Percentiles rank a stretch among this genome's conserved stretches.
Evolutionary conservation across 345 rosid species (phyloP).

Genomic region (Erysimum cheiranthoides): DNA sequence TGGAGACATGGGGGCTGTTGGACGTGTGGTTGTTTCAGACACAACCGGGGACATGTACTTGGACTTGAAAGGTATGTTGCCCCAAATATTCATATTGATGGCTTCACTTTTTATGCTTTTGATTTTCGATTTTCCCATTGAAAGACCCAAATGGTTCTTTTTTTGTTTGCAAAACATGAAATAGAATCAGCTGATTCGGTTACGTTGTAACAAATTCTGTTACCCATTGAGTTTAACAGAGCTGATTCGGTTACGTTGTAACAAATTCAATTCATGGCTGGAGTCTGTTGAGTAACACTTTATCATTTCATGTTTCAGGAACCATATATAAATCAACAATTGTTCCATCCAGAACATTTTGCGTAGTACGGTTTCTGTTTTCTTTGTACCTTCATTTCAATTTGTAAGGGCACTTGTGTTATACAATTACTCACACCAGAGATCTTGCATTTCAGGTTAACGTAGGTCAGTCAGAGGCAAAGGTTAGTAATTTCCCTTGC

Average conservation of each 20-base stretch:
- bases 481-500: slow-evolving; percentile 57
- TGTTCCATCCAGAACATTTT: slow-evolving; percentile 92
- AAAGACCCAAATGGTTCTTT: background rate
- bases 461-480: slow-evolving; percentile 89
- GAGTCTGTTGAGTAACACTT: slow-evolving; percentile 30
- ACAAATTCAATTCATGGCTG: slow-evolving; percentile 13
- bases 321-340: slow-evolving; percentile 85
- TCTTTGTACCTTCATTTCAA: slow-evolving; percentile 7
- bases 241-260: background rate
- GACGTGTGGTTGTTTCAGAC: slow-evolving; percentile 76
- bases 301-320: slow-evolving; percentile 65
- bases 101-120: slow-evolving; percentile 13
- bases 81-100: slow-evolving; percentile 13
- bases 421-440: slow-evolving; percentile 21
- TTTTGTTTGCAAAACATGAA: slow-evolving; percentile 9
- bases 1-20: slow-evolving; percentile 98
- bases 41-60: slow-evolving; percentile 69
- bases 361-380: slow-evolving; percentile 61
- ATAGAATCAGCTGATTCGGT: background rate
- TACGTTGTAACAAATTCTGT: background rate
- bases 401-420: slow-evolving; percentile 8
- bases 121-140: background rate
- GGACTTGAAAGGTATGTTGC: slow-evolving; percentile 81
- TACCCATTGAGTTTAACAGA: no score
- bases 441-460: slow-evolving; percentile 63